A percentile compares a stretch with the other conserved stretches of the same genome.
Evolutionary conservation across 805 yeast species (phyloP).

Genomic region (Candida argentea): DNA sequence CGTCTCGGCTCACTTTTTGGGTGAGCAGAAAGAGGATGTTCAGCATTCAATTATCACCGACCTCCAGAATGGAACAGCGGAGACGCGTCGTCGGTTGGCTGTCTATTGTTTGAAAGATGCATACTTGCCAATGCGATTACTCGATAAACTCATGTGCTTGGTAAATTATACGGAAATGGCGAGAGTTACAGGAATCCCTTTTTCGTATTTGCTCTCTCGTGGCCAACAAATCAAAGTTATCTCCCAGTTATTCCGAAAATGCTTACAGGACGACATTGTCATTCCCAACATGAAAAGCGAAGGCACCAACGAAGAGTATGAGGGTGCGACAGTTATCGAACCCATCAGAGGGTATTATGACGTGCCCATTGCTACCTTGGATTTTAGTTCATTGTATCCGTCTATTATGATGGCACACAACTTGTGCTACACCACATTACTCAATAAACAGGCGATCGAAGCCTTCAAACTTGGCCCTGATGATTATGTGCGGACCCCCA

Average conservation of each 20-base stretch:
- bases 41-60: constrained; percentile 95
- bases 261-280: constrained; percentile 74
- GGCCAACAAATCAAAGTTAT: constrained; percentile 98
- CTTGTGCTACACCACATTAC: constrained; percentile 84
- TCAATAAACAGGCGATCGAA: constrained; percentile 59
- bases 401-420: constrained; percentile 99
- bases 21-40: constrained; percentile 96
- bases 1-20: constrained; percentile 86
- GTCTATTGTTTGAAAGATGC: constrained; percentile 97
- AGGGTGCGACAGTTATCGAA: constrained; percentile 98
- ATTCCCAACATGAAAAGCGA: constrained; percentile 83
- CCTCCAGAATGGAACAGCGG: constrained; percentile 83
- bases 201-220: constrained; percentile 75
- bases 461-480: constrained; percentile 52
- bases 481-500: constrained; percentile 84
- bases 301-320: constrained; percentile 85
- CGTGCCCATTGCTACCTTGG: constrained; percentile 94
- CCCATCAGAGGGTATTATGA: constrained; percentile 94
- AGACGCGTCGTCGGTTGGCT: constrained; percentile 89
- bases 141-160: constrained; percentile 91
- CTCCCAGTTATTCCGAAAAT: constrained; percentile 90
- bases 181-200: constrained; percentile 97
- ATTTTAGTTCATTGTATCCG: constrained; percentile 95
- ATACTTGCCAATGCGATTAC: constrained; percentile 73
- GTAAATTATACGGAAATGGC: constrained; percentile 99